Percentiles rank a stretch among this genome's conserved stretches.
Evolutionary conservation across 1,284 basidiomycete genomes (phyloP).

Genomic region (Malassezia psittaci): DNA sequence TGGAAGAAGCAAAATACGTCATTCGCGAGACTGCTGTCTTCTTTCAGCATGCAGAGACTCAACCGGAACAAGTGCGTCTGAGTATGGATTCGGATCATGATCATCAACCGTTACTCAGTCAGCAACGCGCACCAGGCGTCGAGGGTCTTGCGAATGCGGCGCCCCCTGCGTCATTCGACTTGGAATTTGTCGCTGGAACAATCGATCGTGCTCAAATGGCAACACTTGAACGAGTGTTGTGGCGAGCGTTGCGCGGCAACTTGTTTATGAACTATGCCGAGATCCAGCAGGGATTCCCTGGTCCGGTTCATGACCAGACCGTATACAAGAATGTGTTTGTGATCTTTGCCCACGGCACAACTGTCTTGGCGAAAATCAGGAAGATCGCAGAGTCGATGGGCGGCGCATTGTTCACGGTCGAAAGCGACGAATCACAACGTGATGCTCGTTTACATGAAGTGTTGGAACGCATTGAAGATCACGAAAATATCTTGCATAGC

Average conservation of each 20-base stretch:
- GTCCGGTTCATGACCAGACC: conserved; percentile 58
- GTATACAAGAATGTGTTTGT: conserved; percentile 88
- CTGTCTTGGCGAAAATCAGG: conserved; percentile 88
- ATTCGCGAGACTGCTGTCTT: conserved; percentile 91
- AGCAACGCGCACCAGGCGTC: conserved; percentile 53
- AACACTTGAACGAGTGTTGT: conserved; percentile 92
- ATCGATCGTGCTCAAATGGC: conserved; percentile 84
- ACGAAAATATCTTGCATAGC: conserved; percentile 68
- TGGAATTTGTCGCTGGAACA: conserved; percentile 84
- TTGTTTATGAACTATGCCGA: conserved; percentile 97
- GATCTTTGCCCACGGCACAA: conserved; percentile 94
- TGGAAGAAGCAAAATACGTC: conserved; percentile 81
- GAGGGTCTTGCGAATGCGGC: conserved; percentile 34
- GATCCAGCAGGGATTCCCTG: conserved; percentile 83
- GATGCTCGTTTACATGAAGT: conserved; percentile 81
- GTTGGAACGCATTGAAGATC: conserved; percentile 76
- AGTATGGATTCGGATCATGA: conserved; percentile 64
- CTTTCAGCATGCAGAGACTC: conserved; percentile 78
- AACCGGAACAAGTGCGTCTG: conserved; percentile 66
- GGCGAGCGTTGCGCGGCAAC: conserved; percentile 95
- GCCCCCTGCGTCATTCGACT: conserved; percentile 56
- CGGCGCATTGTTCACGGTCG: conserved; percentile 89
- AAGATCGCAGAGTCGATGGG: conserved; percentile 98
- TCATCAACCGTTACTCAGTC: conserved; percentile 74
- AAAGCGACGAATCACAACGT: conserved; percentile 83